Evolutionary conservation across 306 rosid genomes (phyloP).

Genomic region (Trifolium dubium): DNA sequence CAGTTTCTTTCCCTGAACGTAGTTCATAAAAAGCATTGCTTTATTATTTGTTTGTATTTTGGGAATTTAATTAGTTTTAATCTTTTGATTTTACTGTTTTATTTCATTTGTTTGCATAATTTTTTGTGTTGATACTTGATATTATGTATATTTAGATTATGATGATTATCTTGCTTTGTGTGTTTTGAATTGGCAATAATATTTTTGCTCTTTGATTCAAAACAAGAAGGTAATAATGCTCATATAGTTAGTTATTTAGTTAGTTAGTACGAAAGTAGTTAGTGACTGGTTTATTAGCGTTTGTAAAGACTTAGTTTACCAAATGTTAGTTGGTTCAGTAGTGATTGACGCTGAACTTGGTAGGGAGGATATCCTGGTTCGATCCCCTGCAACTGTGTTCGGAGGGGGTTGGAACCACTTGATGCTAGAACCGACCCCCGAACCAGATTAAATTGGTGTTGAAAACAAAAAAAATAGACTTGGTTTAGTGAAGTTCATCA

Average conservation of each 20-base stretch:
- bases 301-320: no score
- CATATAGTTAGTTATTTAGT: background rate
- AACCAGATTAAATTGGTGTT: no score
- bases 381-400: no score
- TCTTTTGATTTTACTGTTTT: background rate
- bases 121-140: background rate
- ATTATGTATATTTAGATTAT: background rate
- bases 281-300: no score
- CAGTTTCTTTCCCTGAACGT: slow-evolving; percentile 46
- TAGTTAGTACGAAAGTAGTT: no score
- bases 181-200: background rate
- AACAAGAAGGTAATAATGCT: background rate
- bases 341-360: no score
- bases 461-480: no score
- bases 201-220: slow-evolving; percentile 7
- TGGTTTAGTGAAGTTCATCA: no score
- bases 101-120: background rate
- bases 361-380: no score
- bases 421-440: no score
- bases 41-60: slow-evolving; percentile 15
- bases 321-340: no score
- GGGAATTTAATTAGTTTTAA: background rate
- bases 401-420: no score
- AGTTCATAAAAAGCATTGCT: slow-evolving; percentile 32
- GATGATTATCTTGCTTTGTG: background rate